A percentile compares a stretch with the other conserved stretches of the same genome.
Conservation (phyloP, 768 basidiomycete species). For the Krasilnikovozyma curviuscula region DNA sequence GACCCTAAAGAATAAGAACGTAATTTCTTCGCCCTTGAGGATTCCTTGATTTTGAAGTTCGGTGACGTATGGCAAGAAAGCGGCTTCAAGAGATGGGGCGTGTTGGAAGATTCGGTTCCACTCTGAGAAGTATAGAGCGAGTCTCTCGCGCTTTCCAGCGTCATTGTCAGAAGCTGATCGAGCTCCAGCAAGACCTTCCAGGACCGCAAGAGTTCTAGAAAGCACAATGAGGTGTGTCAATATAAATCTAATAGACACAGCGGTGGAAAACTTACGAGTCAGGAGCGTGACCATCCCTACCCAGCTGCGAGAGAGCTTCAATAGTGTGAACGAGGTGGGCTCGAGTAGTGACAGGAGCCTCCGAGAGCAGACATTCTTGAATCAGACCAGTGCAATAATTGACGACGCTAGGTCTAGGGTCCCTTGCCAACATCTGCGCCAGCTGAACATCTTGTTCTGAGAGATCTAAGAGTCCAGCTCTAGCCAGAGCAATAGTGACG, state of each 20-base stretch:
- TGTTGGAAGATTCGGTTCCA: conserved; percentile 92
- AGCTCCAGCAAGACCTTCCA: conserved; percentile 9
- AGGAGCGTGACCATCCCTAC: conserved; percentile 54
- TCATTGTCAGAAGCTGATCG: conserved; percentile 13
- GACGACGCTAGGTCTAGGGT: conserved; percentile 55
- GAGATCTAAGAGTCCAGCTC: conserved; percentile 58
- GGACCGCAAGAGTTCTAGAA: conserved; percentile 1
- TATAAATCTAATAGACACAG: not conserved
- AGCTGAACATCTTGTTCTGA: conserved; percentile 72
- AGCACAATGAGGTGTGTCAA: not conserved
- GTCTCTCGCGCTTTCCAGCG: conserved; percentile 23
- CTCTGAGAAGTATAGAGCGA: conserved; percentile 32
- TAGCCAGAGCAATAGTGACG: conserved; percentile 72
- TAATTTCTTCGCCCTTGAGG: conserved; percentile 82
- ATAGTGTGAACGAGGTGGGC: conserved; percentile 59
- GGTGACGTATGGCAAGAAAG: conserved; percentile 91
- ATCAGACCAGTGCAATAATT: conserved; percentile 67
- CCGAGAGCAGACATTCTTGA: conserved; percentile 62
- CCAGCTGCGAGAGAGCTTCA: conserved; percentile 57
- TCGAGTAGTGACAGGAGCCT: conserved; percentile 57
- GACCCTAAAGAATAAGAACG: conserved; percentile 95
- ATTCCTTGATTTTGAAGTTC: conserved; percentile 92
- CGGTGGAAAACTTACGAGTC: conserved; percentile 52
- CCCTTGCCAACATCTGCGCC: conserved; percentile 60
- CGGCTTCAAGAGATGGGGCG: conserved; percentile 75